Evolutionary conservation across 768 basidiomycete genomes (phyloP), one percentile per base, ranked within the genome.

Genomic region (Collybia sordida): DNA sequence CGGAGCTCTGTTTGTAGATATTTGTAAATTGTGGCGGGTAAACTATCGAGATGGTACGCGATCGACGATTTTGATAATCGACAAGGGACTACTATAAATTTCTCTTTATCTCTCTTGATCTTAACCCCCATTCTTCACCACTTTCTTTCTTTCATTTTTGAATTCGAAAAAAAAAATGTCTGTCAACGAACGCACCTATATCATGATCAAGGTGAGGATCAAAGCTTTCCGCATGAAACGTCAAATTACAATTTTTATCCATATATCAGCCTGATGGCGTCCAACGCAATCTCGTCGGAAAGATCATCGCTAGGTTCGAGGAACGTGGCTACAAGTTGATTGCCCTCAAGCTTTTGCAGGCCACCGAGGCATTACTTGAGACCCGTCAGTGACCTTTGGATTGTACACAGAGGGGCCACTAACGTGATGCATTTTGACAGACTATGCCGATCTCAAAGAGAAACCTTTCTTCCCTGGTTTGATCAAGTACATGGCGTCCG

Each of bases 241-340:
- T 49, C 44, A 47, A 37, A 54, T 56, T 61, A 45, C 60, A 47
- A 42, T 18, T 42, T 24, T 31, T 28, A 28, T 57, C n/a, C 17
- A 19, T 28, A 40, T 15, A 12, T 25, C 51, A 97, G 95, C 97
- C 97, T 63, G 97, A 99, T 75, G 97, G 96, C 71, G 97, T 99
- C 77, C 93, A 98, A 75, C 90, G 97, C 63, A 86, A 80, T 59
- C 89, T 98, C 73, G 79, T 95, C 69, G 96, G 93, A 68, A 87
- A 93, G 77, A 98, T 98, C 84, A 91, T 96, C 73, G 63, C 80
- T 65, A 84, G 96, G 62, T 98, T 99, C 73, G 97, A 99, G 83
- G 85, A 89, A 78, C 93, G 96, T 59, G 97, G 97, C 59, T 99
- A 85, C 86, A 97, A 98, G 81, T 88, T 98, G 68, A 78, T 88